These are phyloP conservation scores for Fagus crenata DNA, from an alignment of 306 rosid species.

Conservation along the genomic window DNA sequence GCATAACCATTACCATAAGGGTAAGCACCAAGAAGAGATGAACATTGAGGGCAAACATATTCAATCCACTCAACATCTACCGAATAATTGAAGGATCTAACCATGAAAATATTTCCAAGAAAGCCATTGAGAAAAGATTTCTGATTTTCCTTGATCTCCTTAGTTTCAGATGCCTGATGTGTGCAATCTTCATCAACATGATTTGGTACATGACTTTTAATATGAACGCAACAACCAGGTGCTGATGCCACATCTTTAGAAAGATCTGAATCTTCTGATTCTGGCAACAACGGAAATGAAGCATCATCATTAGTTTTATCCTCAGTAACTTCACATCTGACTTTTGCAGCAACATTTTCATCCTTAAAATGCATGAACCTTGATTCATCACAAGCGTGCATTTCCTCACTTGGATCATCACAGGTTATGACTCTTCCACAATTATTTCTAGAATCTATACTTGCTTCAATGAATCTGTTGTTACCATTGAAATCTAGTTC, in stretches of 20 bases:
- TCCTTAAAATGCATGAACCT: conserved; percentile 35
- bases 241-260: conserved; percentile 21
- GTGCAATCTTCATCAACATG: conserved; percentile 35
- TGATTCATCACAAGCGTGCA: conserved; percentile 21
- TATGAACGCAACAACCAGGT: conserved; percentile 47
- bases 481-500: conserved; percentile 25
- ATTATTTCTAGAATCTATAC: conserved; percentile 29
- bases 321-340: conserved; percentile 23
- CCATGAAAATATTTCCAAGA: conserved; percentile 92
- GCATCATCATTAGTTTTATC: conserved; percentile 32
- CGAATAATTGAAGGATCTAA: conserved; percentile 68
- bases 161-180: conserved; percentile 44
- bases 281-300: conserved; percentile 28
- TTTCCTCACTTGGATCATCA: conserved; percentile 26
- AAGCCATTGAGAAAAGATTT: conserved; percentile 74
- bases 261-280: conserved; percentile 41
- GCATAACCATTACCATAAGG: conserved; percentile 54
- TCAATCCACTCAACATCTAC: conserved; percentile 80
- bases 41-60: conserved; percentile 73
- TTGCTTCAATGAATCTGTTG: conserved; percentile 22
- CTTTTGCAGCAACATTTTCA: conserved; percentile 35
- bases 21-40: conserved; percentile 78
- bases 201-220: conserved; percentile 9
- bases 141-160: conserved; percentile 50
- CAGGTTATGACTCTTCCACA: conserved; percentile 28